A percentile compares a stretch with the other conserved stretches of the same genome.
phyloP scores from a whole-genome alignment of 1,139 yeast species.

The Yamadazyma spencermartinsiae region DNA sequence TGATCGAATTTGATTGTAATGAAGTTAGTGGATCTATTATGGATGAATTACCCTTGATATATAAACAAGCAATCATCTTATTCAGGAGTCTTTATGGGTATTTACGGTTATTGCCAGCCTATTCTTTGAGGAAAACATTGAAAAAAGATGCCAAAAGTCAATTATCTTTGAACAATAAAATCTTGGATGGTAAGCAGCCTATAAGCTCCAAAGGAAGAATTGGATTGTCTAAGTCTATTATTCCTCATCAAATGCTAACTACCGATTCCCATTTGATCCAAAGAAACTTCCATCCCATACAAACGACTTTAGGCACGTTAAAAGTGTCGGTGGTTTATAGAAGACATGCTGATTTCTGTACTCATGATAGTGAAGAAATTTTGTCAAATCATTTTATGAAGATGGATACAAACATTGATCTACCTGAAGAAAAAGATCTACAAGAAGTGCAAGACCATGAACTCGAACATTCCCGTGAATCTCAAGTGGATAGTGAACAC shows the following conservation, averaged over 20 bases:
- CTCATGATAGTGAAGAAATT: slow-evolving; percentile 66
- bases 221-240: slow-evolving; percentile 73
- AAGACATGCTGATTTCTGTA: slow-evolving; percentile 62
- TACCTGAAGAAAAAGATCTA: not conserved
- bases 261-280: slow-evolving; percentile 58
- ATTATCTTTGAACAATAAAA: slow-evolving; percentile 52
- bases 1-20: slow-evolving; percentile 66
- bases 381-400: slow-evolving; percentile 54
- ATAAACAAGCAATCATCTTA: slow-evolving; percentile 72
- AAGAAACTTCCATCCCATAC: slow-evolving; percentile 64
- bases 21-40: slow-evolving; percentile 28
- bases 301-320: slow-evolving; percentile 73
- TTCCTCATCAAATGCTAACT: slow-evolving; percentile 41
- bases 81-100: slow-evolving; percentile 74
- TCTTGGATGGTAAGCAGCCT: slow-evolving; percentile 75
- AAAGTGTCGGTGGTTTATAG: slow-evolving; percentile 79
- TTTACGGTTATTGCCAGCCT: slow-evolving; percentile 70
- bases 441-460: not conserved
- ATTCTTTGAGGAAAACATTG: slow-evolving; percentile 48
- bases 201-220: slow-evolving; percentile 81
- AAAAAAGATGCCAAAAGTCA: slow-evolving; percentile 20
- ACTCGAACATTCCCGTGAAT: not conserved
- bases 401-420: not conserved
- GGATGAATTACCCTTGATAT: slow-evolving; percentile 65
- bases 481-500: not conserved